Base-by-base conservation (phyloP, 2,329 filamentous ascomycete species). In the Aspergillus hortae region DNA sequence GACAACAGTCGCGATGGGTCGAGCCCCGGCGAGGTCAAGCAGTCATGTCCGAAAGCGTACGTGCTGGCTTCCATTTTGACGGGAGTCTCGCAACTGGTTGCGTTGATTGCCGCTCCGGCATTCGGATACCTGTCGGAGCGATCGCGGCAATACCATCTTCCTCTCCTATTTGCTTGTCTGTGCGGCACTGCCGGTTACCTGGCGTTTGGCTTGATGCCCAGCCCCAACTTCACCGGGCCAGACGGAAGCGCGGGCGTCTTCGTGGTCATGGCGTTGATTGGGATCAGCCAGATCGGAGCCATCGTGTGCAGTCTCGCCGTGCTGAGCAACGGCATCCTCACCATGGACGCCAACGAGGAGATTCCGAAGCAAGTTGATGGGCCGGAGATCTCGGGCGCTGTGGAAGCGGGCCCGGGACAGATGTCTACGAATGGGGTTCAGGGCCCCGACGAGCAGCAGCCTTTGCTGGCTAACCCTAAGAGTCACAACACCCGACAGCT, bases 241-340 rank as follows among this genome's bases (percentile, higher is more conserved):
- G 84, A 88, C 32, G 89, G 89, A 15, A 83, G 79, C 32, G 80
- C 83, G 0, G 77, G 74, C 10, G 84, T 96, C 14, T 91, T 95
- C 65, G 58, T 92, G 11, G 81, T 92, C 14, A 90, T 91, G 40
- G 83, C 87, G 0, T 74, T 96, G 15, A 84, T 97, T 36, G 94
- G 94, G 12, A 83, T 96, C 65, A 95, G 90, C 63, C 94, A 99
- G 71, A 97, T 99, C 56, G 94, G 92, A 2, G 88, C 91, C 10
- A 97, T 99, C 53, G 94, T 99, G 1, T 96, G 92, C 74, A 95
- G 90, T 58, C 80, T 99, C n/a, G 91, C 89, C 1, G 84, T 94
- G 1, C 80, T 99, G 2, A 90, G 90, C 35, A 84, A 85, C 14
- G 92, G 91, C 4, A 87, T 97, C 19, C 77, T 95, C 71, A 60